Percentiles rank a stretch among this genome's conserved stretches.
These are phyloP conservation scores for Coniochaeta hoffmannii DNA, from an alignment of 2,329 filamentous ascomycete genomes.

Conservation along the genomic window DNA sequence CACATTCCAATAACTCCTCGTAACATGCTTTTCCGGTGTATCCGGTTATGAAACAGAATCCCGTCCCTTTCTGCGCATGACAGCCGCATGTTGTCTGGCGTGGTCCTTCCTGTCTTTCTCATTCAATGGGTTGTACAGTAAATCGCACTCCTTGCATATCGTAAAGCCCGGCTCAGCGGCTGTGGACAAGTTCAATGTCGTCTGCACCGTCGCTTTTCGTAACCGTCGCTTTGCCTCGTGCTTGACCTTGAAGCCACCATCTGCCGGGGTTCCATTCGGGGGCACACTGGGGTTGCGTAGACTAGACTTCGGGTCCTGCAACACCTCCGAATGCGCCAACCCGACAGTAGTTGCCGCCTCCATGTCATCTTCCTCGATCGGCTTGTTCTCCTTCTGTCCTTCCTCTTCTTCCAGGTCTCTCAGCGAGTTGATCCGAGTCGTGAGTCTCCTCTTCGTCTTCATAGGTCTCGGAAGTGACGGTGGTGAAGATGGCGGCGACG, in stretches of 20 bases:
- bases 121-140: conserved; percentile 37
- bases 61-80: not conserved
- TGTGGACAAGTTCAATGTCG: conserved; percentile 30
- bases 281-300: not conserved
- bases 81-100: conserved; percentile 20
- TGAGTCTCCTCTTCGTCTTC: conserved; percentile 21
- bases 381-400: not conserved
- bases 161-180: conserved; percentile 26
- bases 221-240: not conserved
- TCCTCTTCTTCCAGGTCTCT: not conserved
- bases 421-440: not conserved
- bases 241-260: not conserved
- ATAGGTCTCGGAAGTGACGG: conserved; percentile 11
- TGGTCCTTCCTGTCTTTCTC: conserved; percentile 34
- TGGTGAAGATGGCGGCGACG: conserved; percentile 24
- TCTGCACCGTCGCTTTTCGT: conserved; percentile 26
- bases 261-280: not conserved
- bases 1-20: not conserved
- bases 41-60: not conserved
- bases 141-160: conserved; percentile 33
- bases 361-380: not conserved
- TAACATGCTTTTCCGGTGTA: not conserved
- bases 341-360: not conserved
- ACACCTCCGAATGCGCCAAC: not conserved
- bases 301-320: not conserved